Percentiles rank a stretch among this genome's conserved stretches.
These are phyloP conservation scores for Zalaria sp. DNA, from an alignment of 2,329 filamentous ascomycete species.

Conservation along the genomic window DNA sequence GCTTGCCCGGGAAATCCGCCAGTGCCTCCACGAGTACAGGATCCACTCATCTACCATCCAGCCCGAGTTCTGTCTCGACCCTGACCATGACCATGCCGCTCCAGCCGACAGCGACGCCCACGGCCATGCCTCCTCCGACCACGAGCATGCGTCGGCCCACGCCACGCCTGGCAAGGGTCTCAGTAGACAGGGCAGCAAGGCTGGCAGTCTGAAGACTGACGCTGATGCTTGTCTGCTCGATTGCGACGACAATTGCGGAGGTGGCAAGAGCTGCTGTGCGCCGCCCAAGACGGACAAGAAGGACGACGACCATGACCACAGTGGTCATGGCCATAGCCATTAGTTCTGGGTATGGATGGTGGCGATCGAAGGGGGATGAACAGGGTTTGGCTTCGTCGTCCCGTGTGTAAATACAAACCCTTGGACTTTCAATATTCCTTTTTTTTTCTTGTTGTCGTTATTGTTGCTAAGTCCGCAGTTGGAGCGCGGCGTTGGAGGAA, in stretches of 20 bases:
- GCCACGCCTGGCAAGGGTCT: conserved; percentile 16
- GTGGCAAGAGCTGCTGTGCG: conserved; percentile 25
- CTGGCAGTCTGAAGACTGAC: conserved; percentile 14
- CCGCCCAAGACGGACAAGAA: conserved; percentile 13
- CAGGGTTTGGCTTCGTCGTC: no score
- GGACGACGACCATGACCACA: conserved; percentile 19
- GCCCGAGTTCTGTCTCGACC: conserved; percentile 56
- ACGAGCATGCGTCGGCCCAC: conserved; percentile 13
- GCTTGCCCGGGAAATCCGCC: conserved; percentile 65
- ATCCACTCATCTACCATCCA: conserved; percentile 97
- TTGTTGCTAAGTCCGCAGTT: no score
- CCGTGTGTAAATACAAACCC: no score
- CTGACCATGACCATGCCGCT: conserved; percentile 26
- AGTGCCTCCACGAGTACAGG: conserved; percentile 85
- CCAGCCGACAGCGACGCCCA: conserved; percentile 12
- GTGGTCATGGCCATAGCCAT: neutral
- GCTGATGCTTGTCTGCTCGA: conserved; percentile 26
- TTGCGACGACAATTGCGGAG: conserved; percentile 28
- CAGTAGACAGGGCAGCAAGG: conserved; percentile 20
- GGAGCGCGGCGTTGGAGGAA: no score
- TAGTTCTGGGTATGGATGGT: no score
- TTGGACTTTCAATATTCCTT: no score
- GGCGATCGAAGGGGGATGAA: no score
- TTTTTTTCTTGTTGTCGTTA: no score
- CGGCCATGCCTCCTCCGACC: conserved; percentile 13